phyloP scores from a whole-genome alignment of 257 asterid genomes.

The Anisodus tanguticus region DNA sequence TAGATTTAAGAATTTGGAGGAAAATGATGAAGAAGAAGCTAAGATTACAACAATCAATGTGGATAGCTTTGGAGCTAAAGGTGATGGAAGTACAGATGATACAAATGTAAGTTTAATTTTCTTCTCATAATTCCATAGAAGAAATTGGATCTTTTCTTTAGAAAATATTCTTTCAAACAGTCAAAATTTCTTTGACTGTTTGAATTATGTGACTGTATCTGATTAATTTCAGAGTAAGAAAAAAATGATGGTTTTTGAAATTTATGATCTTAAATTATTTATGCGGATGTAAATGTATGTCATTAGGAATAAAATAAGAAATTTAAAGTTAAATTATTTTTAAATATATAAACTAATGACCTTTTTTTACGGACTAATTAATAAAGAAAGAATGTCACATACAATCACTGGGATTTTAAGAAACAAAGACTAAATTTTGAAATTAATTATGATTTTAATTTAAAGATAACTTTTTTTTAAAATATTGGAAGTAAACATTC shows the following conservation, averaged over 20 bases:
- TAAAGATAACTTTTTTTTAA: too few relatives aligned
- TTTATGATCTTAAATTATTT: not conserved
- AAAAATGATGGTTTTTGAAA: not conserved
- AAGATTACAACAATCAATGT: constrained; percentile 44
- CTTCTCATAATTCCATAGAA: too few relatives aligned
- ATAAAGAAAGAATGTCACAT: too few relatives aligned
- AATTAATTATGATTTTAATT: too few relatives aligned
- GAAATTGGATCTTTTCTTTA: too few relatives aligned
- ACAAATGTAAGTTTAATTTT: constrained; percentile 41
- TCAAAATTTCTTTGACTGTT: not conserved
- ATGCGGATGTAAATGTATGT: not conserved
- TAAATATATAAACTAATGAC: too few relatives aligned
- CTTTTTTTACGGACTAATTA: too few relatives aligned
- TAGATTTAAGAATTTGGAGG: constrained; percentile 28
- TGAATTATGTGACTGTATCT: not conserved
- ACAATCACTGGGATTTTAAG: too few relatives aligned
- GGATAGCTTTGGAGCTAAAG: constrained; percentile 60
- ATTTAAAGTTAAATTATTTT: not conserved
- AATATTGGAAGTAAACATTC: too few relatives aligned
- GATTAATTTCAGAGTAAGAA: not conserved
- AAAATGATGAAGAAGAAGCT: constrained; percentile 7
- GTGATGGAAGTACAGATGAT: constrained; percentile 66
- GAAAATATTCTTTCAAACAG: not conserved
- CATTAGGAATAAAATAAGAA: not conserved
- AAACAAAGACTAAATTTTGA: too few relatives aligned